A percentile compares a stretch with the other conserved stretches of the same genome.
phyloP scores from a whole-genome alignment of 768 basidiomycete genomes.

The Hygrophorus russula region DNA sequence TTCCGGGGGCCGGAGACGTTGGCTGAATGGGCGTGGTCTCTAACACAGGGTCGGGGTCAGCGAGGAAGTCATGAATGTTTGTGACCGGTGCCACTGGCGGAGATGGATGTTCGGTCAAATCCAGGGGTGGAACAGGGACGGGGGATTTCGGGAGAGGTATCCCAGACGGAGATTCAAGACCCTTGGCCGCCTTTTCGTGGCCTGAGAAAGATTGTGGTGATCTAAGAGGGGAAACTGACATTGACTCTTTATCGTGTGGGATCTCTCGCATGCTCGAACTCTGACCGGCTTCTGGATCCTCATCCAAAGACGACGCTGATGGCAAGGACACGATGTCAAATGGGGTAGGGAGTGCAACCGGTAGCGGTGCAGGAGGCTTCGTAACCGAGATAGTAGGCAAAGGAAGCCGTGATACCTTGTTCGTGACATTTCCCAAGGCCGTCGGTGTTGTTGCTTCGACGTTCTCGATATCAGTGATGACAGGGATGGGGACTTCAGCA shows the following conservation, averaged over 20 bases:
- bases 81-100: conserved; percentile 11
- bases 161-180: conserved; percentile 2
- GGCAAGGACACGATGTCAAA: conserved; percentile 41
- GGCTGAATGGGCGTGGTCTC: conserved; percentile 27
- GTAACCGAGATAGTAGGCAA: conserved; percentile 53
- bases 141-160: conserved; percentile 9
- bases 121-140: conserved; percentile 5
- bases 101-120: conserved; percentile 10
- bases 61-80: conserved; percentile 38
- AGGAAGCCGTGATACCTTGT: conserved; percentile 11
- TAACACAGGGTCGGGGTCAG: conserved; percentile 27
- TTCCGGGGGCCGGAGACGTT: conserved; percentile 9
- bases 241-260: conserved; percentile 10
- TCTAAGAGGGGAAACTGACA: conserved; percentile 11
- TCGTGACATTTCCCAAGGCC: conserved; percentile 9
- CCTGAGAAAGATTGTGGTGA: conserved; percentile 9
- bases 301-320: conserved; percentile 31
- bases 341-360: conserved; percentile 57
- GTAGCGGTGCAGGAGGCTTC: conserved; percentile 60
- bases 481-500: conserved; percentile 48
- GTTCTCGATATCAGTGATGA: conserved; percentile 33
- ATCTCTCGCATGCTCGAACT: conserved; percentile 27
- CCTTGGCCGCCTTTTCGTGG: not conserved
- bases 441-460: conserved; percentile 23
- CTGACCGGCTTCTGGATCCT: conserved; percentile 41